phyloP scores from a whole-genome alignment of 495 filamentous ascomycete species.

The Podospora bellae-mahoneyi region DNA sequence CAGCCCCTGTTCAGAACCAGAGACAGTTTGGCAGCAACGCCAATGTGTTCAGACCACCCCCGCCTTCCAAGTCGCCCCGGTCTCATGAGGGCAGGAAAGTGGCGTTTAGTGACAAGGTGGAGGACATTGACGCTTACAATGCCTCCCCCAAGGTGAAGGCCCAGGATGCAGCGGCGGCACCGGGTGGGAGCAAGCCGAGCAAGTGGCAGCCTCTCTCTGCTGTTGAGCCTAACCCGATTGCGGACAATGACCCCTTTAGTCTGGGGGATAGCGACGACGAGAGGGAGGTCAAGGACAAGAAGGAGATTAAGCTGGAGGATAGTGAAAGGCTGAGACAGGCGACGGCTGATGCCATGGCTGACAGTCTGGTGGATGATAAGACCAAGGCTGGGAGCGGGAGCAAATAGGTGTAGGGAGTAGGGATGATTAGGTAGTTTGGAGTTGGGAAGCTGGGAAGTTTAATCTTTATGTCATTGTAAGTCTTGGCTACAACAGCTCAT shows the following conservation, averaged over 20 bases:
- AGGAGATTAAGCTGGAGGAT: slow-evolving; percentile 59
- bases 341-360: slow-evolving; percentile 62
- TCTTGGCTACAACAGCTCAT: not conserved
- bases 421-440: not conserved
- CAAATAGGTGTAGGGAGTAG: slow-evolving; percentile 14
- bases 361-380: slow-evolving; percentile 43
- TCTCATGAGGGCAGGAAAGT: slow-evolving; percentile 65
- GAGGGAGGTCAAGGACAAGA: slow-evolving; percentile 54
- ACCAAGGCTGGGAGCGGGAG: slow-evolving; percentile 13
- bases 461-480: not conserved
- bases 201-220: slow-evolving; percentile 96
- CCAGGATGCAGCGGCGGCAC: slow-evolving; percentile 23
- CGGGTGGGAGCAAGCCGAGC: slow-evolving; percentile 61
- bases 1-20: slow-evolving; percentile 33
- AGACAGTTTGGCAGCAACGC: slow-evolving; percentile 69
- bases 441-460: not conserved
- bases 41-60: slow-evolving; percentile 73
- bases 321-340: slow-evolving; percentile 67
- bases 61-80: slow-evolving; percentile 55
- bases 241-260: slow-evolving; percentile 93
- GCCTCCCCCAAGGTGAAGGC: slow-evolving; percentile 51
- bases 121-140: slow-evolving; percentile 74
- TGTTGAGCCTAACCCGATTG: slow-evolving; percentile 81
- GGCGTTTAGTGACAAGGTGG: slow-evolving; percentile 70
- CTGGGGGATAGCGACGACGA: slow-evolving; percentile 96